These are phyloP conservation scores for Trichosporon coremiiforme DNA, from an alignment of 1,284 basidiomycete species.

Conservation along the genomic window DNA sequence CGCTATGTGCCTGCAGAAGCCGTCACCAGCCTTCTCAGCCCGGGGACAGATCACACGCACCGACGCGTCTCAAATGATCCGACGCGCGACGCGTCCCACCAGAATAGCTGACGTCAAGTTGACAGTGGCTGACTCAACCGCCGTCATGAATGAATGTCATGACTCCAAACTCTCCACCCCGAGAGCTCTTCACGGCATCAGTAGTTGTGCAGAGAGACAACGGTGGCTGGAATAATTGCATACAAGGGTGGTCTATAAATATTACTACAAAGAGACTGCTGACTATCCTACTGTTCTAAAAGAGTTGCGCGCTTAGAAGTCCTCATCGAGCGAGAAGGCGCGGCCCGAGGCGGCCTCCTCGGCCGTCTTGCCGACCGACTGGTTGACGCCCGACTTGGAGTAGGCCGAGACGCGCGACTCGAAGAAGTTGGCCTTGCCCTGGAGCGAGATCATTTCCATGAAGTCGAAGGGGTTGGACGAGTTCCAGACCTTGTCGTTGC, in stretches of 20 bases:
- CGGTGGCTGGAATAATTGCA: neutral
- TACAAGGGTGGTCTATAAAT: neutral
- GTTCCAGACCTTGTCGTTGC: conserved; percentile 78
- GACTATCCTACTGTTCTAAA: conserved; percentile 3
- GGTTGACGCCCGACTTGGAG: conserved; percentile 71
- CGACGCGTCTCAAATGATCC: neutral
- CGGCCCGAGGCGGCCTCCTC: conserved; percentile 58
- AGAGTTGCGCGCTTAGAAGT: conserved; percentile 52
- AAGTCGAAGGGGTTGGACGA: conserved; percentile 78
- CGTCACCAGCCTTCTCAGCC: no score
- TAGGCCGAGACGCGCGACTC: conserved; percentile 85
- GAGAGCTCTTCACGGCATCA: neutral
- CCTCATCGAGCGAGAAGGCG: conserved; percentile 58
- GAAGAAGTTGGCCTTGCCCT: conserved; percentile 63
- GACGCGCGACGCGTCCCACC: neutral
- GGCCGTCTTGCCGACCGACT: conserved; percentile 51
- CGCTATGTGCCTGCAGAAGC: no score
- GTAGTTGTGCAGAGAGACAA: neutral
- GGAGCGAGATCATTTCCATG: conserved; percentile 92
- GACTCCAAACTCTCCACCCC: neutral
- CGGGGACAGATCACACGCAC: no score
- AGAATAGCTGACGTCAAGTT: neutral
- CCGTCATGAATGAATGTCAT: neutral
- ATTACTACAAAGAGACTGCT: conserved; percentile 5
- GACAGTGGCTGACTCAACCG: neutral